Evolutionary conservation across 306 rosid species (phyloP), one percentile per base, ranked within the genome.

Genomic region (Prunus mongolica): DNA sequence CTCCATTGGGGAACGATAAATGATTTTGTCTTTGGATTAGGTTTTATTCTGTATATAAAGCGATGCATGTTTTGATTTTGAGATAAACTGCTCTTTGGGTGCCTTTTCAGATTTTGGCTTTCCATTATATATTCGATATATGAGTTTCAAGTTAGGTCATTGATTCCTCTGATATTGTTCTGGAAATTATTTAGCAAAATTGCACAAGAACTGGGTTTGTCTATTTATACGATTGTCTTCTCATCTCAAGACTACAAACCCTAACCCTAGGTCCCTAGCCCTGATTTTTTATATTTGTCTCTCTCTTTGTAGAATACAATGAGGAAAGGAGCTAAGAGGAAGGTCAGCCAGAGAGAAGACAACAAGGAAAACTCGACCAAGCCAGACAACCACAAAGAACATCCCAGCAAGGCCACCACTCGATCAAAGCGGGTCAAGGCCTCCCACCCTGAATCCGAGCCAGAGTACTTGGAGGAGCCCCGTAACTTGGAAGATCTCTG

Each of bases 301-400:
- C 5, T 76, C 8, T 9, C 0, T 46, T 38, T 12, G 4, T 46
- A 19, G 69, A 20, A 30, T 12, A 27, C 84, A 80, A 88, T 86
- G 90, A 79, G 69, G 86, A 91, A 78, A 76, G 90, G 89, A 46
- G 27, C 87, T 8, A 91, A 86, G 89, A 84, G 91, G 67, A 91
- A 83, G 82, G 44, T 78, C 30, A 80, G 60, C 32, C 80, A 76
- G 56, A 67, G 61, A 46, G 75, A 81, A 18, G 84, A 80, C 44
- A 52, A 86, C 51, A 76, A 79, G 58, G 60, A 27, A 18, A 58
- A 83, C 1, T 66, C 79, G 5, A 62, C 77, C 13, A 65, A 65
- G 50, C 9, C 44, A 46, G 76, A 74, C n/a, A 71, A 78, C 34
- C 63, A 45, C 15, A 78, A 79, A 45, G 52, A 68, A 52, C 49